Conservation (phyloP, 495 filamentous ascomycete species). For the Penicillium samsonianum region DNA sequence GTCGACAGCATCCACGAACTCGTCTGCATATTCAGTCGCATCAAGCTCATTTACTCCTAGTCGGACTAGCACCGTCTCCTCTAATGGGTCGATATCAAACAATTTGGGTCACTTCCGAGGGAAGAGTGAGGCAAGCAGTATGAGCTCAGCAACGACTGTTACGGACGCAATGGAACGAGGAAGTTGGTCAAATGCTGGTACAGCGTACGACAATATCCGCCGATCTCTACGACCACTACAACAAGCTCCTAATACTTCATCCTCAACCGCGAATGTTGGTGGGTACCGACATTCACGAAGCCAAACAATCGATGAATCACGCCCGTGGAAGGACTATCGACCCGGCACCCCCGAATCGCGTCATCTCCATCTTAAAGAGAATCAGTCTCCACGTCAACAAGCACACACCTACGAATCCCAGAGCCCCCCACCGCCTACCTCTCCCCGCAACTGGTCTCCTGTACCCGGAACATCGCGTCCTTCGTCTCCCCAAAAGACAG, state of each 20-base stretch:
- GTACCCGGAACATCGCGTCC: conserved; percentile 35
- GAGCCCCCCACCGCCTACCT: conserved; percentile 35
- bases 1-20: conserved; percentile 77
- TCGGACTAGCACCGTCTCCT: conserved; percentile 77
- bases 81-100: conserved; percentile 63
- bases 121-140: conserved; percentile 65
- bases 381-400: conserved; percentile 34
- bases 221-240: conserved; percentile 78
- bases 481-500: conserved; percentile 43
- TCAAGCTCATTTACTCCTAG: conserved; percentile 68
- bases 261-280: conserved; percentile 33
- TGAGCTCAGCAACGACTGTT: conserved; percentile 42
- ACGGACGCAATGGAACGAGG: conserved; percentile 27
- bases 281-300: conserved; percentile 44
- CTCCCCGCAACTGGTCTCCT: conserved; percentile 36
- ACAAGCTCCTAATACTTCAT: conserved; percentile 60
- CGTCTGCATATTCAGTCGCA: conserved; percentile 71
- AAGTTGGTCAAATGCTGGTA: conserved; percentile 47
- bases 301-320: conserved; percentile 46
- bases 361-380: conserved; percentile 34
- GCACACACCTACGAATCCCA: conserved; percentile 25
- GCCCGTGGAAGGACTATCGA: conserved; percentile 38
- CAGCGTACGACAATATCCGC: conserved; percentile 68
- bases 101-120: conserved; percentile 68
- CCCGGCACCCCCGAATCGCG: conserved; percentile 37